phyloP scores from a whole-genome alignment of 805 yeast genomes.

The Hanseniaspora clermontiae region DNA sequence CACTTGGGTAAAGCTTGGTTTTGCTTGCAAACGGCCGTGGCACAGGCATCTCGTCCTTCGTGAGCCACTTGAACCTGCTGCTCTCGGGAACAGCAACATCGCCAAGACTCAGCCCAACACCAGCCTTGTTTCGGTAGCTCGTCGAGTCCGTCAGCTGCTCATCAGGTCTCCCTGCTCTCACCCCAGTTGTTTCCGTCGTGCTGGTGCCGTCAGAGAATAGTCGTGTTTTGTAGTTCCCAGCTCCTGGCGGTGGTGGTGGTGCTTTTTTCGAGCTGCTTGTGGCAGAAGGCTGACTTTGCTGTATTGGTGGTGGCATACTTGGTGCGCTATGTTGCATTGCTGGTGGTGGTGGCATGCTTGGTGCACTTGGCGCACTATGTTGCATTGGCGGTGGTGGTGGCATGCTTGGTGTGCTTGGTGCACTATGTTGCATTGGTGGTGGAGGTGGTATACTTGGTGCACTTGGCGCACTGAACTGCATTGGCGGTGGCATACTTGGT shows the following conservation, averaged over 20 bases:
- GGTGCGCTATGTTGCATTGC: conserved; percentile 18
- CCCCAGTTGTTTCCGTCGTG: conserved; percentile 20
- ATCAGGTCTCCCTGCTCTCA: conserved; percentile 20
- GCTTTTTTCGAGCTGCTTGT: conserved; percentile 16
- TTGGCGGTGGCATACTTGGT: conserved; percentile 8
- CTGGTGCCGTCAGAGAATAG: conserved; percentile 25
- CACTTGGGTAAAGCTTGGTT: conserved; percentile 81
- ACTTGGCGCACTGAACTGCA: conserved; percentile 3
- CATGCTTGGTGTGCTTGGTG: conserved; percentile 13
- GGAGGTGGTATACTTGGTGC: conserved; percentile 10
- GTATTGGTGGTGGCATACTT: conserved; percentile 16
- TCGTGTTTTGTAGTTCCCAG: conserved; percentile 20
- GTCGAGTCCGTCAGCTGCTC: conserved; percentile 14
- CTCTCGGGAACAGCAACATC: conserved; percentile 47
- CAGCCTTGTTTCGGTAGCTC: conserved; percentile 22
- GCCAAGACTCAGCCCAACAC: conserved; percentile 23
- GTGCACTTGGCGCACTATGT: conserved; percentile 13
- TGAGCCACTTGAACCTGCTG: conserved; percentile 53
- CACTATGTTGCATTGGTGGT: background rate
- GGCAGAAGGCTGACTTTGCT: conserved; percentile 18
- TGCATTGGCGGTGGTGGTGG: background rate
- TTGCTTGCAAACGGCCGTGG: conserved; percentile 71
- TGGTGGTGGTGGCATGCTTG: conserved; percentile 17
- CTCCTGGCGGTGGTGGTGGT: conserved; percentile 25
- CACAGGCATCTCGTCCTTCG: conserved; percentile 60